Conservation (phyloP, 768 basidiomycete genomes). For the Lactifluus hygrophoroides region DNA sequence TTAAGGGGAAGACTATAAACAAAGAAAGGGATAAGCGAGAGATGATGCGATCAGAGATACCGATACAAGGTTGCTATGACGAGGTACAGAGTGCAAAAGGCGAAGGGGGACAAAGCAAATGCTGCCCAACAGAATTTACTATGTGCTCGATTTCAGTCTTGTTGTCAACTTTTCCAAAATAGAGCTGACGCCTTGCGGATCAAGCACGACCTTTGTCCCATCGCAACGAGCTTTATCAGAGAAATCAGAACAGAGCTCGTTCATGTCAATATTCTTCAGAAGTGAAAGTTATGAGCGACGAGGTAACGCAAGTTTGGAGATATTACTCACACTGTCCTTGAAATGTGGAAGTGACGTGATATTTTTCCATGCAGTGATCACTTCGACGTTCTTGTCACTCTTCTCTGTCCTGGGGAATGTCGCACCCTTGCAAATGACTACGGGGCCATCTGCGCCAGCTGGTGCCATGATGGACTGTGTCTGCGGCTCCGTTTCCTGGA, state of each 20-base stretch:
- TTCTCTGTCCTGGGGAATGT: constrained; percentile 59
- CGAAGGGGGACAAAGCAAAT: background rate
- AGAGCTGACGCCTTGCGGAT: constrained; percentile 37
- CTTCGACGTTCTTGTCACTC: constrained; percentile 68
- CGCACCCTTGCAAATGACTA: constrained; percentile 60
- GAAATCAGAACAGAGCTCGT: constrained; percentile 71
- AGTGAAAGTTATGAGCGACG: background rate
- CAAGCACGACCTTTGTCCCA: constrained; percentile 74
- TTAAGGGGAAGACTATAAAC: constrained; percentile 13
- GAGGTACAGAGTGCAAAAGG: background rate
- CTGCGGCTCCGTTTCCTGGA: constrained; percentile 1
- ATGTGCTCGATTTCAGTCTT: constrained; percentile 20
- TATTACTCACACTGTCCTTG: constrained; percentile 44
- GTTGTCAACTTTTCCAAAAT: constrained; percentile 36
- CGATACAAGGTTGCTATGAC: constrained; percentile 11
- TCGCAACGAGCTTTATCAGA: constrained; percentile 77
- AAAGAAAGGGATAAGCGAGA: background rate
- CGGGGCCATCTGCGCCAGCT: constrained; percentile 37
- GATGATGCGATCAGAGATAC: constrained; percentile 9
- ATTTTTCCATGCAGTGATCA: constrained; percentile 69
- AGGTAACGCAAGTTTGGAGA: background rate
- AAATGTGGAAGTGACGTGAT: constrained; percentile 70
- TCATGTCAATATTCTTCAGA: constrained; percentile 64
- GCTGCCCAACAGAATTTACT: background rate
- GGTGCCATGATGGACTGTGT: constrained; percentile 31